These are phyloP conservation scores for Aspergillus steynii DNA, from an alignment of 495 filamentous ascomycete genomes.

Conservation along the genomic window DNA sequence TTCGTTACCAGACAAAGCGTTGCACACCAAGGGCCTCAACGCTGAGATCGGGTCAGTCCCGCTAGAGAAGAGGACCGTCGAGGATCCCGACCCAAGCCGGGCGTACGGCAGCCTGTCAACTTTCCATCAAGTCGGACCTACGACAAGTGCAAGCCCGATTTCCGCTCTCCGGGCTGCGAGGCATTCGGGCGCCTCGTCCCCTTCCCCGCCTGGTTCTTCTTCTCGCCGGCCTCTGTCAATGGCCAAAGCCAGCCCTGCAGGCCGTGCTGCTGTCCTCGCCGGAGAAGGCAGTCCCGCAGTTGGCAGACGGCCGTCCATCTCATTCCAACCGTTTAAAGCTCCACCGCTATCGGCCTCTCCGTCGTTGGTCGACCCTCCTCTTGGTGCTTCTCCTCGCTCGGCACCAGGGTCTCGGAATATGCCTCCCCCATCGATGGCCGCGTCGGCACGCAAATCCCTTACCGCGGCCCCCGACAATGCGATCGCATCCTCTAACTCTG, in stretches of 20 bases:
- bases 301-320: conserved; percentile 78
- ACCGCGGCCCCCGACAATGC: conserved; percentile 56
- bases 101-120: conserved; percentile 93
- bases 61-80: conserved; percentile 38
- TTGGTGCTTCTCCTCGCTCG: conserved; percentile 62
- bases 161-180: conserved; percentile 75
- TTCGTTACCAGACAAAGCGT: conserved; percentile 55
- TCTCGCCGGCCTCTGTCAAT: conserved; percentile 60
- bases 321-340: conserved; percentile 94
- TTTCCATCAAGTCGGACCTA: conserved; percentile 78
- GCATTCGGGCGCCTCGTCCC: conserved; percentile 49
- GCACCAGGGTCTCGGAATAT: conserved; percentile 56
- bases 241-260: conserved; percentile 56
- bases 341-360: conserved; percentile 93
- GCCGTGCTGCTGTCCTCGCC: conserved; percentile 60
- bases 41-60: conserved; percentile 77
- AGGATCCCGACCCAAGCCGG: conserved; percentile 66
- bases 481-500: conserved; percentile 60
- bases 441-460: conserved; percentile 40
- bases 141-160: conserved; percentile 78
- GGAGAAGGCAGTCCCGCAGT: conserved; percentile 53
- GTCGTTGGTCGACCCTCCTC: conserved; percentile 52
- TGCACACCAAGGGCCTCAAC: conserved; percentile 35
- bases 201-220: conserved; percentile 56
- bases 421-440: conserved; percentile 54